Conservation (phyloP, 805 yeast genomes). For the Wickerhamomyces ciferrii region DNA sequence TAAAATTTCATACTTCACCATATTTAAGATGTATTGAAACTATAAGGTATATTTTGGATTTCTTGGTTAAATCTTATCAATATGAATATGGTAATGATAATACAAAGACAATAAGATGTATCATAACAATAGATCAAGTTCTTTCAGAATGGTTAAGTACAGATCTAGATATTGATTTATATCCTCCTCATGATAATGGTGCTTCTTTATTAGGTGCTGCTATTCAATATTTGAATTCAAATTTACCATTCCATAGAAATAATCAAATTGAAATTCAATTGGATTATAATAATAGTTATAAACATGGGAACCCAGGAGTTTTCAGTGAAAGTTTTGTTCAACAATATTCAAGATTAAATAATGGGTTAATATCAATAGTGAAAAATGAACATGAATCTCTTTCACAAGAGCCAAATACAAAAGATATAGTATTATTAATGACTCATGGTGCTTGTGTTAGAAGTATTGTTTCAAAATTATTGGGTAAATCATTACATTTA, state of each 20-base stretch:
- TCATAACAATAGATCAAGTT: conserved; percentile 34
- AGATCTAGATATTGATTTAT: conserved; percentile 30
- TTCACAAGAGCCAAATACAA: conserved; percentile 22
- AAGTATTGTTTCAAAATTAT: conserved; percentile 30
- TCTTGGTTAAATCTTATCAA: conserved; percentile 13
- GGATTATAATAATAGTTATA: conserved; percentile 27
- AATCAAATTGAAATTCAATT: conserved; percentile 22
- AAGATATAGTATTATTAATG: conserved; percentile 28
- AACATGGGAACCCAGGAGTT: conserved; percentile 37
- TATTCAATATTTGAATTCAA: conserved; percentile 29
- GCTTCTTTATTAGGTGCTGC: conserved; percentile 32
- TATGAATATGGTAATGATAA: background rate
- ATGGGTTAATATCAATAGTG: conserved; percentile 27
- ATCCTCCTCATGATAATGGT: conserved; percentile 43
- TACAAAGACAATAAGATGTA: conserved; percentile 8
- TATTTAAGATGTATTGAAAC: conserved; percentile 41
- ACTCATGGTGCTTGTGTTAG: conserved; percentile 41
- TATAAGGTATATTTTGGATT: conserved; percentile 19
- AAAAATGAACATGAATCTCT: conserved; percentile 23
- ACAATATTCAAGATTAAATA: conserved; percentile 30
- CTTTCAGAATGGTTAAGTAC: conserved; percentile 39
- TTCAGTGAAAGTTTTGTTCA: conserved; percentile 34
- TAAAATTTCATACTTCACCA: conserved; percentile 34
- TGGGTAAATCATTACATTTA: conserved; percentile 31
- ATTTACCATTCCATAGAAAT: conserved; percentile 14